Base-by-base conservation (phyloP, 75 land plant genomes). In the Azolla pinnata region DNA sequence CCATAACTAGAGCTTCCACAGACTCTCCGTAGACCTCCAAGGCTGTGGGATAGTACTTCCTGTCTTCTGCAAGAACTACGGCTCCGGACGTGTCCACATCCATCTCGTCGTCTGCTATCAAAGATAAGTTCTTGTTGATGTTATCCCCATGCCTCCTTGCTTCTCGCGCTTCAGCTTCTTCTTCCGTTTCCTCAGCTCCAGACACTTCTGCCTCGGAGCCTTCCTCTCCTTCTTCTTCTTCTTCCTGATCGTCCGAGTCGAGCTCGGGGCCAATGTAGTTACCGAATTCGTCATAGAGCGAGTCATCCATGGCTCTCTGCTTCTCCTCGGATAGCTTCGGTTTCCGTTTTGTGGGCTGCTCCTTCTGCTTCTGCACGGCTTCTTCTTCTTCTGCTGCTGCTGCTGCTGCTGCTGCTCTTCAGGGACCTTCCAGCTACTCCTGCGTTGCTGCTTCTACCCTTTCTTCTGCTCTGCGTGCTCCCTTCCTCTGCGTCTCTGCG, bases 191-290 rank as follows among this genome's bases (percentile, higher is more conserved):
- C 19, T 79, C 29, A 9, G 75, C 61, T 4, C 0, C 67, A 12
- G 9, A 62, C 23, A 40, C 29, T 31, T 10, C 75, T 5, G 64
- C 78, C 23, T 66, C 75, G 24, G 61, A 75, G 8, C 65, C 72
- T 44, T 78, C 87, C n/a, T 50, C 18, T 51, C 32, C 54, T 46
- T 70, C 67, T 19, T 19, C 61, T 8, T 79, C 81, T 18, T 77
- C 75, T 26, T 82, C 84, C 29, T 73, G 50, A 19, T 62, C 62
- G 68, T 88, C 95, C 26, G 90, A 89, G 21, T 93, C 96, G 35
- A 93, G 81, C 49, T 93, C 99, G 0, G 99, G 99, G 62, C 96
- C 99, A 20, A 93, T 93, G 69, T 93, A 93, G 76, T 93, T 93
- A 20, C 99, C 99, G 66, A 93, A 93, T 70, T 93, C 98, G 56